Base-by-base conservation (phyloP, 2,329 filamentous ascomycete species). In the Lecanoromycetidae sp. region DNA sequence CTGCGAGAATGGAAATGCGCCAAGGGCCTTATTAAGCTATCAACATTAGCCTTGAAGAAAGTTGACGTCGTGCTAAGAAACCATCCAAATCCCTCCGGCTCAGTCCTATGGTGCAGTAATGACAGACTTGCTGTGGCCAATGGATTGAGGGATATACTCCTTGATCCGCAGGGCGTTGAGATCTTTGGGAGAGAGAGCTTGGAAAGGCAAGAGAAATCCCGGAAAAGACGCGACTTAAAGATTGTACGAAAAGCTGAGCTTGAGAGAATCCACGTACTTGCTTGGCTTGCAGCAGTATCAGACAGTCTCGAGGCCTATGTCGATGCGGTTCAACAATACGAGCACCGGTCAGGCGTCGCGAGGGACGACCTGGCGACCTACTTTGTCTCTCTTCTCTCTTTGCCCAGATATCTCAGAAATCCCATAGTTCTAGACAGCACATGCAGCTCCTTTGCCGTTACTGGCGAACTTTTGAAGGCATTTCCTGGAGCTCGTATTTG, bases 371-470 rank as follows among this genome's bases (percentile, higher is more conserved):
- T 38, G 22, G 35, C 35, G 22, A 19, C 17, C 19, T 19, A 38
- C 35, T 17, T 38, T 5, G 19, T 25, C 19, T 17, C 27, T 4
- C 17, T 12, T 19, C 41, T 44, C 17, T 2, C 19, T 38, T 8
- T 10, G 12, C 35, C 13, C 22, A 8, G 8, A 38, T 5, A 15
- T 19, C 17, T 12, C 6, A 10, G n/a, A n/a, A n/a, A n/a, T n/a
- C 35, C 52, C 22, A 27, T 44, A 2, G 44, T 61, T 20, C 54
- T 61, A 4, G 58, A 61, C 49, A 61, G 58, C 29, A 57, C 57
- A 6, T 59, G 57, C 49, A 57, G 58, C 32, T 56, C 58, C 2
- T 58, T 40, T 10, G 52, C 60, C 27, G 56, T 56, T 3, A 43
- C 56, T 30, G 55, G 57, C 9, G 51, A 53, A 25, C 46, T 58